Conservation (phyloP, 2,329 filamentous ascomycete genomes). For the Cytospora piceae region DNA sequence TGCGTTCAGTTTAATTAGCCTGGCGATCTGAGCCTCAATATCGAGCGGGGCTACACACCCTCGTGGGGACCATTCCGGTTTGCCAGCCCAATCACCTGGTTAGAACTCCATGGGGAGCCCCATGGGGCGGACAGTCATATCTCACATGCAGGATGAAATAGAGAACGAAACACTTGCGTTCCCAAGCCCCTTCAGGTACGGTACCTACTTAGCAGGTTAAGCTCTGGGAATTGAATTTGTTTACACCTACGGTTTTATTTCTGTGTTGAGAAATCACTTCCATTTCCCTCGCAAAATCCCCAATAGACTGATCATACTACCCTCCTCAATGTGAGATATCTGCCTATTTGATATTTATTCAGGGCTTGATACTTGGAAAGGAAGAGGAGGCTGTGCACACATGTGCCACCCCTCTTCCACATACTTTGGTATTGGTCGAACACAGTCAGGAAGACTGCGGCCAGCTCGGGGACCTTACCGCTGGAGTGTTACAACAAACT, state of each 20-base stretch:
- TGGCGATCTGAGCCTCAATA: not conserved
- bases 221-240: not conserved
- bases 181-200: not conserved
- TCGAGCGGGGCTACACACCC: not conserved
- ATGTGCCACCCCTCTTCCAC: too few relatives aligned
- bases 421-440: too few relatives aligned
- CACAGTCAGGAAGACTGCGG: too few relatives aligned
- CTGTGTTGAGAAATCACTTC: not conserved
- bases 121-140: not conserved
- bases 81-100: not conserved
- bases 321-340: too few relatives aligned
- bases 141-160: not conserved
- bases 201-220: too few relatives aligned
- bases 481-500: not conserved
- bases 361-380: too few relatives aligned
- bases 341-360: too few relatives aligned
- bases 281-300: not conserved
- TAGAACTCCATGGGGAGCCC: not conserved
- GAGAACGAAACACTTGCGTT: too few relatives aligned
- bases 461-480: not conserved
- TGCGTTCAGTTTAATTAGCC: not conserved
- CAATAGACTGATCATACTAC: too few relatives aligned
- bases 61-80: not conserved
- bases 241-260: not conserved
- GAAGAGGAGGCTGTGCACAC: too few relatives aligned